These are phyloP conservation scores for Hymenoscyphus occultus DNA, from an alignment of 2,329 filamentous ascomycete genomes.

Conservation along the genomic window DNA sequence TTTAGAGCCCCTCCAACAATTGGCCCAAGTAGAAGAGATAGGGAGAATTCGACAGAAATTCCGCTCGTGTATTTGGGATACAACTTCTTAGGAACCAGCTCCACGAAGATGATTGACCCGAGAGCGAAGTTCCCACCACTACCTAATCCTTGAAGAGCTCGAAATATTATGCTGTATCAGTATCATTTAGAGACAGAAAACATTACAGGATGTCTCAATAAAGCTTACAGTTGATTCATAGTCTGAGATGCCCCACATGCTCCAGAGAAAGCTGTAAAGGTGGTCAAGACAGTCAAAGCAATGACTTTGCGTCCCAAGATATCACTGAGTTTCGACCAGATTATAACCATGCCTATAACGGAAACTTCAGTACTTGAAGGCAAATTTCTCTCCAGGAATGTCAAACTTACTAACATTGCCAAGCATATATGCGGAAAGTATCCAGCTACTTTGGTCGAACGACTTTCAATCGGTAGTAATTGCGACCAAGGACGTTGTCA, in stretches of 20 bases:
- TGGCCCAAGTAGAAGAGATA: not conserved
- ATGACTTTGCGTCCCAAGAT: constrained; percentile 11
- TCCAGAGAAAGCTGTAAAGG: constrained; percentile 11
- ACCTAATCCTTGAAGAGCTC: constrained; percentile 4
- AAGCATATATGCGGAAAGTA: constrained; percentile 10
- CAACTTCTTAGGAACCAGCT: not conserved
- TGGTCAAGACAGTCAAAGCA: not conserved
- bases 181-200: not conserved
- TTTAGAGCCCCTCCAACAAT: constrained; percentile 5
- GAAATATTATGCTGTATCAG: not conserved
- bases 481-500: constrained; percentile 9
- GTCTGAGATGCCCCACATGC: constrained; percentile 16
- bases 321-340: constrained; percentile 13
- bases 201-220: not conserved
- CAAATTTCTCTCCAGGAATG: not conserved
- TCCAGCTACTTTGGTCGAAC: constrained; percentile 10
- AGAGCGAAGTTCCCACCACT: not conserved
- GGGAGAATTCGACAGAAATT: not conserved
- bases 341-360: constrained; percentile 9
- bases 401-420: not conserved
- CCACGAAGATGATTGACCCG: not conserved
- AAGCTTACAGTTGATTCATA: constrained; percentile 19
- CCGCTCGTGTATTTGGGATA: not conserved
- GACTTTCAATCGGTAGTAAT: constrained; percentile 8
- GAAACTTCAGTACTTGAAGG: not conserved